Percentiles rank a stretch among this genome's conserved stretches.
phyloP scores from a whole-genome alignment of 495 filamentous ascomycete species.

The Hypoxylon intermedium region DNA sequence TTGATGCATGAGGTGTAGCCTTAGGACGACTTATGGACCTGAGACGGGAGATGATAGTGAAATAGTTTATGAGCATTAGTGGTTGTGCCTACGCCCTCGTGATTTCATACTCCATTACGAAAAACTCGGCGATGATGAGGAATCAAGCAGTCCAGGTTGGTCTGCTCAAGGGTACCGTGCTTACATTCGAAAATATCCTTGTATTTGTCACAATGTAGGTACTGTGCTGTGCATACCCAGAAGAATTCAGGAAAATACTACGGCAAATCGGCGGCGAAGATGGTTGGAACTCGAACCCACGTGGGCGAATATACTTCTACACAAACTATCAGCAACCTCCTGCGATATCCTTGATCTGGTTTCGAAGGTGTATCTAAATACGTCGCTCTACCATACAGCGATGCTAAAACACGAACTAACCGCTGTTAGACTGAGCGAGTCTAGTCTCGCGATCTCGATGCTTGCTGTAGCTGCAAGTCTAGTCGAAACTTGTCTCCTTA shows the following conservation, averaged over 20 bases:
- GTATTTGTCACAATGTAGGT: slow-evolving; percentile 16
- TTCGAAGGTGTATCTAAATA: slow-evolving; percentile 25
- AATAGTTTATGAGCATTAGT: too few species aligned
- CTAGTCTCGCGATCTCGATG: slow-evolving; percentile 25
- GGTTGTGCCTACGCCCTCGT: not conserved
- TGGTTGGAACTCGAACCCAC: slow-evolving; percentile 42
- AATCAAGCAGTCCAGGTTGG: not conserved
- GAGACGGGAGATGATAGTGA: too few species aligned
- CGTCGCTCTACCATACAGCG: not conserved
- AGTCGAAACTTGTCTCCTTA: slow-evolving; percentile 16
- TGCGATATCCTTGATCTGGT: slow-evolving; percentile 37
- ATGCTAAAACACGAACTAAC: not conserved
- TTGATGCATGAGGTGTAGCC: too few species aligned
- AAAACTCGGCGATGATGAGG: not conserved
- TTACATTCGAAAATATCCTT: slow-evolving; percentile 1
- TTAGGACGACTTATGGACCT: too few species aligned
- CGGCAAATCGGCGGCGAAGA: slow-evolving; percentile 36
- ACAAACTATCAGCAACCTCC: slow-evolving; percentile 40
- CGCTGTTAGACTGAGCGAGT: slow-evolving; percentile 18
- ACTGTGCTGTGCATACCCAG: slow-evolving; percentile 28
- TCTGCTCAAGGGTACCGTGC: not conserved
- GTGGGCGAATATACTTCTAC: slow-evolving; percentile 41
- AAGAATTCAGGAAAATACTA: slow-evolving; percentile 25
- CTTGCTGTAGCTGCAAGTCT: slow-evolving; percentile 11
- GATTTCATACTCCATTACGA: too few species aligned